Evolutionary conservation across 2,329 filamentous ascomycete genomes (phyloP).

Genomic region (Colletotrichum eleusines): DNA sequence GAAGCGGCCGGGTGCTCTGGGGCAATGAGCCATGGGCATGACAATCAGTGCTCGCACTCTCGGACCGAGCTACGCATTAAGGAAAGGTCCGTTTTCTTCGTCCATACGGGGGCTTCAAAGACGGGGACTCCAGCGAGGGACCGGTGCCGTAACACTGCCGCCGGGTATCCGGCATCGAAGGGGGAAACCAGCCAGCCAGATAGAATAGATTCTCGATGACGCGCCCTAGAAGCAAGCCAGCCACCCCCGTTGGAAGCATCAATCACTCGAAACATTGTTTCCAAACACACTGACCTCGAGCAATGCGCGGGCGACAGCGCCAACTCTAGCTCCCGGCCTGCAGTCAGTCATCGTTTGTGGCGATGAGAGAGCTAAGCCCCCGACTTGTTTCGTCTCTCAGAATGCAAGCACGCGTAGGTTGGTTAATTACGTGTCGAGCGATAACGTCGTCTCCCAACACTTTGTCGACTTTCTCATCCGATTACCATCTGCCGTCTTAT

Average conservation of each 20-base stretch:
- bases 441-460: too few relatives aligned
- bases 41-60: not conserved
- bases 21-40: too few relatives aligned
- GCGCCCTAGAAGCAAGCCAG: too few relatives aligned
- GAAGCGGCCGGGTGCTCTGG: not conserved
- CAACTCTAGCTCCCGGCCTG: not conserved
- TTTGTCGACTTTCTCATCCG: not conserved
- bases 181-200: too few relatives aligned
- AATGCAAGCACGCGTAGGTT: too few relatives aligned
- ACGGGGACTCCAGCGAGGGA: not conserved
- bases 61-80: slow-evolving; percentile 5
- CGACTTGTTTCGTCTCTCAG: too few relatives aligned
- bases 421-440: too few relatives aligned
- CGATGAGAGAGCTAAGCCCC: not conserved
- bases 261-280: not conserved
- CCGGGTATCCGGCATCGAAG: slow-evolving; percentile 10
- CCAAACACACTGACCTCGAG: not conserved
- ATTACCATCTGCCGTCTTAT: not conserved
- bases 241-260: too few relatives aligned
- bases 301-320: not conserved
- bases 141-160: not conserved
- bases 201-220: too few relatives aligned
- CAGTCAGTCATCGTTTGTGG: not conserved
- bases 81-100: not conserved
- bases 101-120: not conserved